Conservation (phyloP, 345 rosid species). For the Rhodamnia rubescens region DNA sequence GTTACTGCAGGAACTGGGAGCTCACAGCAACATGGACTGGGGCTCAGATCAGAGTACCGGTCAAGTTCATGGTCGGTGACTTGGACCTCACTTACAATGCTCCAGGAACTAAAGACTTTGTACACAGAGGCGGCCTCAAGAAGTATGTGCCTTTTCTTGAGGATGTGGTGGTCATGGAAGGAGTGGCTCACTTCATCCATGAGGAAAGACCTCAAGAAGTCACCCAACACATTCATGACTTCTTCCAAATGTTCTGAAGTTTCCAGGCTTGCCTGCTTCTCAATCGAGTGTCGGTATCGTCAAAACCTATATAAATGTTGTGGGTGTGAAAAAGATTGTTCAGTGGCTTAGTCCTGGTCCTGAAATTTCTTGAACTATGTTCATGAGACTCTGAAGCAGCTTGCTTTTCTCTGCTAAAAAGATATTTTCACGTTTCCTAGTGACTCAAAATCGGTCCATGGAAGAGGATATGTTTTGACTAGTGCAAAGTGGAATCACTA, state of each 20-base stretch:
- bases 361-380: not conserved
- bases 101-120: conserved; percentile 44
- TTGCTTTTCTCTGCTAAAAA: not conserved
- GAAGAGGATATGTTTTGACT: not conserved
- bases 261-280: not conserved
- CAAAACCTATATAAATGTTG: not conserved
- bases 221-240: conserved; percentile 43
- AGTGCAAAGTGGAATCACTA: not conserved
- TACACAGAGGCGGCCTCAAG: conserved; percentile 44
- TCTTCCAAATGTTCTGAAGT: conserved; percentile 3
- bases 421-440: not conserved
- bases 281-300: not conserved
- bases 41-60: conserved; percentile 42
- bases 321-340: not conserved
- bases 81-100: conserved; percentile 44
- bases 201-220: conserved; percentile 59
- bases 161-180: conserved; percentile 60
- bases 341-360: not conserved
- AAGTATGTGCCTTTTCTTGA: conserved; percentile 54
- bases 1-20: conserved; percentile 53
- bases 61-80: conserved; percentile 69
- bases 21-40: conserved; percentile 65
- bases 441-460: not conserved
- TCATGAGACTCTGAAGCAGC: not conserved
- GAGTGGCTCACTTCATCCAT: conserved; percentile 61